phyloP scores from a whole-genome alignment of 176 grass and related monocot species.

The Neostapfia colusana region DNA sequence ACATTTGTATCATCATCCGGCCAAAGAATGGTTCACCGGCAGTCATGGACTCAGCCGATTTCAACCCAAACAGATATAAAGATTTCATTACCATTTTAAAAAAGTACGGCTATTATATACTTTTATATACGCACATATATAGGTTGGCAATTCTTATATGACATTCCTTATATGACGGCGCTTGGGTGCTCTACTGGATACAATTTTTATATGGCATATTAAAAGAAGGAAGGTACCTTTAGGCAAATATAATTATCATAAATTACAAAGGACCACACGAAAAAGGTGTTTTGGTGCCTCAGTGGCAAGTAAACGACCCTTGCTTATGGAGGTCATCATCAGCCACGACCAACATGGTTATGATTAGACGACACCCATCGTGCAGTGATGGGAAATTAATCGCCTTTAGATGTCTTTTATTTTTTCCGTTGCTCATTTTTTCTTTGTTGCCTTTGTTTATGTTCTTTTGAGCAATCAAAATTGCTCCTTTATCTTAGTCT shows the following conservation, averaged over 20 bases:
- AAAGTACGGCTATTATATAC: too few species aligned
- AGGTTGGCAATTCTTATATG: too few species aligned
- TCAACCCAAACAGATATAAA: too few species aligned
- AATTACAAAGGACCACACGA: conserved; percentile 20
- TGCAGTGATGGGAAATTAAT: conserved; percentile 2
- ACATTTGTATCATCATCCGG: too few species aligned
- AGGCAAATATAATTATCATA: background rate
- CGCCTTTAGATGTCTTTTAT: conserved; percentile 6
- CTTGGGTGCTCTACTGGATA: too few species aligned
- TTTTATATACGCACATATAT: too few species aligned
- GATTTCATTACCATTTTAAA: too few species aligned
- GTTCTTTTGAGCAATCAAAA: conserved; percentile 6
- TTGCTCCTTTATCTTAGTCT: too few species aligned
- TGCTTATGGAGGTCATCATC: conserved; percentile 38
- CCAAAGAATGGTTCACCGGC: too few species aligned
- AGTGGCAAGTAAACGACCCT: conserved; percentile 28
- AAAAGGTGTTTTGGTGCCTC: conserved; percentile 11
- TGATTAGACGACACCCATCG: conserved; percentile 37
- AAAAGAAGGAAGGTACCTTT: conserved; percentile 27
- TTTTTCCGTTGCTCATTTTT: background rate
- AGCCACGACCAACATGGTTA: conserved; percentile 2
- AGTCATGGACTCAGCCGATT: too few species aligned
- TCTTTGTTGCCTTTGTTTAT: background rate
- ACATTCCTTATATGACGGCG: too few species aligned
- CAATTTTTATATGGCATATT: too few species aligned